These are phyloP conservation scores for Xanthoparmelia taractica DNA, from an alignment of 495 filamentous ascomycete species.

Conservation along the genomic window DNA sequence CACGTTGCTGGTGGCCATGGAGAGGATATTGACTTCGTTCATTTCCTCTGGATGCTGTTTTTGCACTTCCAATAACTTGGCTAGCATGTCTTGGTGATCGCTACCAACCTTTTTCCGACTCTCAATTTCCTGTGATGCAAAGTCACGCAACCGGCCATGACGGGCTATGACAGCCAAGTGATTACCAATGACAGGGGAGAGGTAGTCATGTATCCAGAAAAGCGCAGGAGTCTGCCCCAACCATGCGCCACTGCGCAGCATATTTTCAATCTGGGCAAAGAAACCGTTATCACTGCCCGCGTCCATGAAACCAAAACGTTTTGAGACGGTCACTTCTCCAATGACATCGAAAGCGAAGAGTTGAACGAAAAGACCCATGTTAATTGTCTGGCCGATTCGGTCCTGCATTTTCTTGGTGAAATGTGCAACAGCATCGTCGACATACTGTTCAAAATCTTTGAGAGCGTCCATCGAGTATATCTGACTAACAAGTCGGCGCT, in stretches of 20 bases:
- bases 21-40: constrained; percentile 54
- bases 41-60: constrained; percentile 54
- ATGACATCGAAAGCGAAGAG: constrained; percentile 33
- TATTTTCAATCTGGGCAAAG: constrained; percentile 26
- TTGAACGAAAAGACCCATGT: constrained; percentile 32
- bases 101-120: constrained; percentile 4
- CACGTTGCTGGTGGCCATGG: constrained; percentile 58
- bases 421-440: constrained; percentile 27
- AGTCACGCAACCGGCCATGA: constrained; percentile 29
- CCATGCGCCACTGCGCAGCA: constrained; percentile 28
- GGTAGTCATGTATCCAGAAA: constrained; percentile 29
- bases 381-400: constrained; percentile 18
- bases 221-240: constrained; percentile 29
- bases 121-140: constrained; percentile 25
- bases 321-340: constrained; percentile 34
- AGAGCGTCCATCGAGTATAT: constrained; percentile 31
- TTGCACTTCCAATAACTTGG: constrained; percentile 40
- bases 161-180: constrained; percentile 29
- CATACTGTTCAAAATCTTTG: constrained; percentile 28
- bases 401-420: constrained; percentile 27
- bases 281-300: constrained; percentile 42
- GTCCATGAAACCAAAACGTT: constrained; percentile 50
- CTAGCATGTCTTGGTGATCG: constrained; percentile 38
- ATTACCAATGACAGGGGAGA: constrained; percentile 25
- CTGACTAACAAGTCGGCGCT: constrained; percentile 28